phyloP scores from a whole-genome alignment of 139 green algal species.

The Chlorella ohadii region DNA sequence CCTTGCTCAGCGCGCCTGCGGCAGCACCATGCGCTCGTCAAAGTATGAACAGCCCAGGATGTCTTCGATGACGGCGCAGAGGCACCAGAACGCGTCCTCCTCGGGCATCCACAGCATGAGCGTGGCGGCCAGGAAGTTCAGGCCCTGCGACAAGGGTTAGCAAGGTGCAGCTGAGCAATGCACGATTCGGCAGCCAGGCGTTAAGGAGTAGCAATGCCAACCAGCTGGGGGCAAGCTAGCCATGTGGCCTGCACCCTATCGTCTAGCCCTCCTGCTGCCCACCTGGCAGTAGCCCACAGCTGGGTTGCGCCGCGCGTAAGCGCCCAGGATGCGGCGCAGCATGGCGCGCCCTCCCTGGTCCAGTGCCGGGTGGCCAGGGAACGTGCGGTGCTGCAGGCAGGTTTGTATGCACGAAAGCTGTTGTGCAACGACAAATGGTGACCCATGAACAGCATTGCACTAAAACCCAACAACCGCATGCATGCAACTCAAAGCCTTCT shows the following conservation, averaged over 20 bases:
- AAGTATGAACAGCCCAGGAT: constrained; percentile 83
- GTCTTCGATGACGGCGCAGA: constrained; percentile 74
- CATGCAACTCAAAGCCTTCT: too few relatives aligned
- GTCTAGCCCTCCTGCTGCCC: too few relatives aligned
- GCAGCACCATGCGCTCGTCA: constrained; percentile 78
- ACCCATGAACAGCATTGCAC: too few relatives aligned
- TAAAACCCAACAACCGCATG: too few relatives aligned
- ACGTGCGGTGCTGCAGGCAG: constrained; percentile 65
- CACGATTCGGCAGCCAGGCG: too few relatives aligned
- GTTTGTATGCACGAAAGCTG: too few relatives aligned
- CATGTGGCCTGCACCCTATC: too few relatives aligned
- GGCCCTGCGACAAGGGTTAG: constrained; percentile 55
- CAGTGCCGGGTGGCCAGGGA: constrained; percentile 78
- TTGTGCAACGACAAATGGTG: too few relatives aligned
- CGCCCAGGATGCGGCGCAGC: constrained; percentile 77
- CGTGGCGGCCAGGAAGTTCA: constrained; percentile 89
- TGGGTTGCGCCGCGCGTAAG: constrained; percentile 78
- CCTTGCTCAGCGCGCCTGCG: too few relatives aligned
- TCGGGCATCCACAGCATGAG: constrained; percentile 89
- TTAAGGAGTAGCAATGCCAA: too few relatives aligned
- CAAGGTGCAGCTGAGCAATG: background rate
- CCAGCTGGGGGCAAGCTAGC: too few relatives aligned
- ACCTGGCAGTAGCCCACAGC: constrained; percentile 89
- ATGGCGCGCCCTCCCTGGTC: constrained; percentile 59
- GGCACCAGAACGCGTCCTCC: constrained; percentile 92